Base-by-base conservation (phyloP, 768 basidiomycete species). In the Hysterangium stoloniferum region DNA sequence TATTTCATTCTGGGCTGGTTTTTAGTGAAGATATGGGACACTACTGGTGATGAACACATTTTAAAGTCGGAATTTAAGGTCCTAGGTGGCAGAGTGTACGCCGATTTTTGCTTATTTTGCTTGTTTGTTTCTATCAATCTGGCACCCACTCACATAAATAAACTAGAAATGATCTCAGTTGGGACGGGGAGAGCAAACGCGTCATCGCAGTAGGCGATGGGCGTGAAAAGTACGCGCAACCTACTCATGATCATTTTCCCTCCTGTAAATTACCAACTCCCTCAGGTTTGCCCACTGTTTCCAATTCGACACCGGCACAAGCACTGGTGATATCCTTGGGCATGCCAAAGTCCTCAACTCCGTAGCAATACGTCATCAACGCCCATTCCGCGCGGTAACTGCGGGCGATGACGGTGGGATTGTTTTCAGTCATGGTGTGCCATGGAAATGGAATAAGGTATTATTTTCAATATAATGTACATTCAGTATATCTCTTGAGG, bases 131-230 rank as follows among this genome's bases (percentile, higher is more conserved):
- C 11, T 17, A 27, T 12, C 6, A 37, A 19, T n/a, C 25, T 40
- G 27, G n/a, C 34, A 9, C 33, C 13, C 24, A 44, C 31, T 19
- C 17, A 25, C 27, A 8, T 24, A 24, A 32, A 12, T 53, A 38
- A 48, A 61, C 64, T 57, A 91, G 93, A 57, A 93, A 93, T 58
- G 95, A 97, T 67, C 77, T 98, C 19, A 85, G 84, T 9, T 98
- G 95, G 95, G 95, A 97, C 60, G 87, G 86, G 1, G 95, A 97
- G 65, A 90, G 86, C 61, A 95, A 96, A 64, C 78, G 95, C n/a
- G 86, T 98, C 52, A 86, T 97, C 43, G 89, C 85, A 6, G 94
- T 89, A 11, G 95, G 95, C 47, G 90, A 95, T 56, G 93, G 93
- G 31, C 76, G 82, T 53, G 94, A 93, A 60, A 90, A 86, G 90